A percentile compares a stretch with the other conserved stretches of the same genome.
Conservation (phyloP, 2,329 filamentous ascomycete species). For the Xylariaceae sp. region DNA sequence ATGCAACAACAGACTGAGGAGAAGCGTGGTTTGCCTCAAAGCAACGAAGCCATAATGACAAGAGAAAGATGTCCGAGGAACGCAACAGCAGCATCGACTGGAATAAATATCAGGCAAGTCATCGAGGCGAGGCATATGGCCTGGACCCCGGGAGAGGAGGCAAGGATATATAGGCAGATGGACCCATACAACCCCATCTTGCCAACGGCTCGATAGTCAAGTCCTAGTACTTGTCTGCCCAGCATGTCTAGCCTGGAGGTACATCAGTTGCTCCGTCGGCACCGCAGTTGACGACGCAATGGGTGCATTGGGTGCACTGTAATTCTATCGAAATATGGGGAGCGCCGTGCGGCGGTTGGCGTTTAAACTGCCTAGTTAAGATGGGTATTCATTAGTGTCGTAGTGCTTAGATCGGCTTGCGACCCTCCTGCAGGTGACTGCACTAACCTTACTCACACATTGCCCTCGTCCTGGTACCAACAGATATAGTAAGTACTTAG, state of each 20-base stretch:
- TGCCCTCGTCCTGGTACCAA: no score
- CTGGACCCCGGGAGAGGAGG: slow-evolving; percentile 39
- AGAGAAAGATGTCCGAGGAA: slow-evolving; percentile 33
- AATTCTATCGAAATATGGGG: slow-evolving; percentile 30
- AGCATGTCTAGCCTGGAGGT: no score
- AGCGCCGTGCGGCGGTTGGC: slow-evolving; percentile 22
- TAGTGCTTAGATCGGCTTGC: slow-evolving; percentile 15
- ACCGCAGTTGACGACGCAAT: slow-evolving; percentile 13
- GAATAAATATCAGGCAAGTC: slow-evolving; percentile 23
- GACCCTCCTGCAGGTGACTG: slow-evolving; percentile 13
- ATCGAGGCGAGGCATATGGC: slow-evolving; percentile 26
- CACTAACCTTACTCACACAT: no score
- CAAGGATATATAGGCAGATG: slow-evolving; percentile 47
- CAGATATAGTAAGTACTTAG: no score
- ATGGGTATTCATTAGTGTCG: no score
- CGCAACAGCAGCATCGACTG: slow-evolving; percentile 23
- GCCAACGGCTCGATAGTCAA: slow-evolving; percentile 22
- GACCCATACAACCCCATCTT: slow-evolving; percentile 29
- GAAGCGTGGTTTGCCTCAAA: slow-evolving; percentile 30
- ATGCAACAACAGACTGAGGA: slow-evolving; percentile 10
- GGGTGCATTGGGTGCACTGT: slow-evolving; percentile 21
- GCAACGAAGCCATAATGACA: slow-evolving; percentile 41
- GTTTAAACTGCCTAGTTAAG: slow-evolving; percentile 18
- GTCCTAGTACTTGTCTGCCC: no score
- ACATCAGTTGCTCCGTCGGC: no score